These are phyloP conservation scores for Arthroderma sp. DNA, from an alignment of 2,329 filamentous ascomycete genomes.

Conservation along the genomic window DNA sequence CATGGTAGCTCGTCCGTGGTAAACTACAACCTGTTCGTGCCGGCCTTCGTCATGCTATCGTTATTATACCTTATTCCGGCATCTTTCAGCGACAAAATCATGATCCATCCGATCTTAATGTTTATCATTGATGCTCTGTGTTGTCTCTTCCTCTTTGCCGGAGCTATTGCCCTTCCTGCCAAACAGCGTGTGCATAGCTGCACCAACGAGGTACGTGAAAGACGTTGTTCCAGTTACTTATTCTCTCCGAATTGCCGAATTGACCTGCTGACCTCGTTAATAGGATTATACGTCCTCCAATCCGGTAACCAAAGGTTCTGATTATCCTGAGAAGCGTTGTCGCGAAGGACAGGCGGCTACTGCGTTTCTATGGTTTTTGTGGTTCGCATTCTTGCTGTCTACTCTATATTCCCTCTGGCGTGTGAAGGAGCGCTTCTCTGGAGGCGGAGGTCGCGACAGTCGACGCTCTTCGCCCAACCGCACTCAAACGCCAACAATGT, in stretches of 20 bases:
- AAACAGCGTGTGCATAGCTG: constrained; percentile 36
- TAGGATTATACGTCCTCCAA: constrained; percentile 28
- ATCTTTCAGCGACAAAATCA: constrained; percentile 30
- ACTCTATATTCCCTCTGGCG: constrained; percentile 31
- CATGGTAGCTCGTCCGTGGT: constrained; percentile 43
- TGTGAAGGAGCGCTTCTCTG: constrained; percentile 19
- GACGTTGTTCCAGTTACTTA: not conserved
- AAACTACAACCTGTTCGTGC: constrained; percentile 41
- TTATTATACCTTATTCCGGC: constrained; percentile 39
- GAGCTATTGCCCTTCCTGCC: constrained; percentile 39
- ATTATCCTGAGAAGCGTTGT: constrained; percentile 32
- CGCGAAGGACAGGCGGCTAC: constrained; percentile 40
- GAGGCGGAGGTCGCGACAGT: constrained; percentile 10
- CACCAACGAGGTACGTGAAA: constrained; percentile 32
- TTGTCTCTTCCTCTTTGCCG: constrained; percentile 37
- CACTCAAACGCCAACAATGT: constrained; percentile 11
- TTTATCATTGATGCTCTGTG: constrained; percentile 38
- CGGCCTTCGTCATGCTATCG: constrained; percentile 38
- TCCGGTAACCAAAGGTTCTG: constrained; percentile 35
- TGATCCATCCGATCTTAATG: constrained; percentile 33
- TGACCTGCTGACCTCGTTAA: not conserved
- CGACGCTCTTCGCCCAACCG: constrained; percentile 8
- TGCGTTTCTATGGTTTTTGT: constrained; percentile 43
- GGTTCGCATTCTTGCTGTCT: constrained; percentile 33
- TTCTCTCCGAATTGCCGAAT: not conserved